These are phyloP conservation scores for Colletotrichum shisoi DNA, from an alignment of 2,329 filamentous ascomycete species.

Conservation along the genomic window DNA sequence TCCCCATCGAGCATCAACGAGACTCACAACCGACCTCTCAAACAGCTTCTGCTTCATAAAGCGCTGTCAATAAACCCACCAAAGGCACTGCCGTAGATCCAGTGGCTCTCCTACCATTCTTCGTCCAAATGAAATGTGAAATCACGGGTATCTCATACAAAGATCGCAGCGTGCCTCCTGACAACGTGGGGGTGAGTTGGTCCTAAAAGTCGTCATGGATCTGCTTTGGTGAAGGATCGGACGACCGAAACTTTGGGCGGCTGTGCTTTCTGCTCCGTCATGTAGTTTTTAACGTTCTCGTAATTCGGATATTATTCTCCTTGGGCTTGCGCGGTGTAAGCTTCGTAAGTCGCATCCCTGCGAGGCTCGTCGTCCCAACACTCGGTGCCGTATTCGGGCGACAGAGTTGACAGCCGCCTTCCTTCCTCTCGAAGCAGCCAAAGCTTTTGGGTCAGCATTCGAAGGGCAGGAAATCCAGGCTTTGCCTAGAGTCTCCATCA, in stretches of 20 bases:
- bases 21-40: background rate
- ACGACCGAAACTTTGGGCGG: slow-evolving; percentile 8
- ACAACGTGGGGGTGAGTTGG: background rate
- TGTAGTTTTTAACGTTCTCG: background rate
- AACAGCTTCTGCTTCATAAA: too few relatives aligned
- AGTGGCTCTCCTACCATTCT: background rate
- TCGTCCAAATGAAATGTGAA: slow-evolving; percentile 3
- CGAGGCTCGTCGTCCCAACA: background rate
- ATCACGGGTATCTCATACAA: slow-evolving; percentile 12
- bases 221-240: background rate
- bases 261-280: slow-evolving; percentile 2
- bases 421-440: too few relatives aligned
- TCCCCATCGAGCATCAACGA: background rate
- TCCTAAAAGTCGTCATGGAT: background rate
- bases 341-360: background rate
- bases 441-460: background rate
- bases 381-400: background rate
- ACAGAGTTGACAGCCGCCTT: background rate
- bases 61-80: background rate
- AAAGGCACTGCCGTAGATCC: too few relatives aligned
- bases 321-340: background rate
- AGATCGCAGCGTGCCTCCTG: background rate
- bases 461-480: background rate
- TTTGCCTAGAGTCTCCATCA: too few relatives aligned
- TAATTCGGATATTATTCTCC: slow-evolving; percentile 1